Percentiles rank a stretch among this genome's conserved stretches.
Conservation (phyloP, 2,329 filamentous ascomycete genomes). For the Trichoderma oligosporum region DNA sequence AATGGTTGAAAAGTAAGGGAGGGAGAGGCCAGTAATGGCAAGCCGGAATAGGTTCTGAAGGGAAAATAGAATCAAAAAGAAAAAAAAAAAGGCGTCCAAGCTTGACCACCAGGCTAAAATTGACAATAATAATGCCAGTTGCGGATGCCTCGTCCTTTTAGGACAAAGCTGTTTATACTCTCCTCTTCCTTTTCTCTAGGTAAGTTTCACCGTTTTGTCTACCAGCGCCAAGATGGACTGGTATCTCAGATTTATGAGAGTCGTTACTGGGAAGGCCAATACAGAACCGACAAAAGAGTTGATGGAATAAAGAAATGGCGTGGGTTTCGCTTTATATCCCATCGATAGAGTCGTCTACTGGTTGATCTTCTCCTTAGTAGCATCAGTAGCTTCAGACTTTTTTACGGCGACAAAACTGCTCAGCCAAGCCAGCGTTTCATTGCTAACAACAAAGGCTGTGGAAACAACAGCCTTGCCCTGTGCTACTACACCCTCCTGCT, state of each 20-base stretch:
- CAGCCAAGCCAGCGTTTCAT: conserved; percentile 61
- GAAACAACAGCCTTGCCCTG: conserved; percentile 66
- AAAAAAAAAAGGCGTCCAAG: neutral
- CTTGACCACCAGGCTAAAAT: neutral
- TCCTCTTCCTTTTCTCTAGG: neutral
- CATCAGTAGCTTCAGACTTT: conserved; percentile 59
- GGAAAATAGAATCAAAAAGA: neutral
- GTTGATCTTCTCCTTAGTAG: conserved; percentile 49
- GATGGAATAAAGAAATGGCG: neutral
- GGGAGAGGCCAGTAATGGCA: neutral
- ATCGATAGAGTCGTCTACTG: conserved; percentile 34
- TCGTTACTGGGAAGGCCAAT: neutral
- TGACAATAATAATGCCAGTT: neutral
- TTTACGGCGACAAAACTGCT: conserved; percentile 56
- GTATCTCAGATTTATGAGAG: neutral
- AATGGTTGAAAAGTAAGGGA: neutral
- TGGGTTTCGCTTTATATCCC: neutral
- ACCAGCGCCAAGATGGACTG: neutral
- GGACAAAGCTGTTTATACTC: neutral
- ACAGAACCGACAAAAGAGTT: neutral
- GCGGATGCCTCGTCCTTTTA: neutral
- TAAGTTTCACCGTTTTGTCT: neutral
- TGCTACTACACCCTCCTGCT: conserved; percentile 61
- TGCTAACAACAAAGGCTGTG: conserved; percentile 63
- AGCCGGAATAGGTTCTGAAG: neutral